A percentile compares a stretch with the other conserved stretches of the same genome.
These are phyloP conservation scores for Calocybe indica DNA, from an alignment of 768 basidiomycete genomes.

Conservation along the genomic window DNA sequence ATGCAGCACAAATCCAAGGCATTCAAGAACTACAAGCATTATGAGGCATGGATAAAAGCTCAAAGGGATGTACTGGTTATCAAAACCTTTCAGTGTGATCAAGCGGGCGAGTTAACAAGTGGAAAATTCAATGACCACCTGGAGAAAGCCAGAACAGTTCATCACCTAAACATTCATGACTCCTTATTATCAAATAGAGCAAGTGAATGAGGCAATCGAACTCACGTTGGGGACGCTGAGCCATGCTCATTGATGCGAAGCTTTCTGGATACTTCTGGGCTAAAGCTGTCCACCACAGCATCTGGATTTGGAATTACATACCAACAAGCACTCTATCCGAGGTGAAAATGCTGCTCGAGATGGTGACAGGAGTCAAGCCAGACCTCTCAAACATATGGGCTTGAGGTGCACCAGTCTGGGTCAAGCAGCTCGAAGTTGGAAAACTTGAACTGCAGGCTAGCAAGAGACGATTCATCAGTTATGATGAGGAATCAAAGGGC, in stretches of 20 bases:
- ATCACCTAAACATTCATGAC: slow-evolving; percentile 26
- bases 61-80: slow-evolving; percentile 12
- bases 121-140: slow-evolving; percentile 18
- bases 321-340: slow-evolving; percentile 18
- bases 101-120: slow-evolving; percentile 25
- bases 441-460: background rate
- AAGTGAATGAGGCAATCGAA: slow-evolving; percentile 20
- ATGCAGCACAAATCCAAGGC: slow-evolving; percentile 14
- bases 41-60: slow-evolving; percentile 6
- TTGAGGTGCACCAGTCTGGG: too few species aligned
- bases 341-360: slow-evolving; percentile 13
- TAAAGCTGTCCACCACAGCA: slow-evolving; percentile 13
- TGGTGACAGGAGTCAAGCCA: slow-evolving; percentile 13
- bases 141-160: slow-evolving; percentile 17
- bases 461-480: slow-evolving; percentile 18
- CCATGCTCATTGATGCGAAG: slow-evolving; percentile 16
- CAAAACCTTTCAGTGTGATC: slow-evolving; percentile 21
- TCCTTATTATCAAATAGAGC: slow-evolving; percentile 25
- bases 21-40: slow-evolving; percentile 10
- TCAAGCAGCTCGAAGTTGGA: too few species aligned
- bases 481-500: slow-evolving; percentile 19
- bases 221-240: slow-evolving; percentile 12
- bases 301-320: slow-evolving; percentile 15
- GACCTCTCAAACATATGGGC: slow-evolving; percentile 13
- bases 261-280: slow-evolving; percentile 17